A percentile compares a stretch with the other conserved stretches of the same genome.
These are phyloP conservation scores for Barbarea vulgaris DNA, from an alignment of 345 rosid species.

Conservation along the genomic window DNA sequence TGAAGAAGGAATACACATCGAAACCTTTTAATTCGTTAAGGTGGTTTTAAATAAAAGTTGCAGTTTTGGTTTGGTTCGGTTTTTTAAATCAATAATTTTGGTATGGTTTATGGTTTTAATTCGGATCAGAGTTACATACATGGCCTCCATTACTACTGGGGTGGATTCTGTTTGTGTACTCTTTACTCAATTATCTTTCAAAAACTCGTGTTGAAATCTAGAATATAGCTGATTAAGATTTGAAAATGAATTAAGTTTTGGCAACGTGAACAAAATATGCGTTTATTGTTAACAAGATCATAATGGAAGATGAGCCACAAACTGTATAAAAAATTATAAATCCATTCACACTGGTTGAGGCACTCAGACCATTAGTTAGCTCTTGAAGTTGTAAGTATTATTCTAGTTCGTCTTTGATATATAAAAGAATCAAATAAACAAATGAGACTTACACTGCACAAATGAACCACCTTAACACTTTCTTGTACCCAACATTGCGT, in stretches of 20 bases:
- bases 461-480: constrained; percentile 21
- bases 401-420: background rate
- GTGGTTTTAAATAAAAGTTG: background rate
- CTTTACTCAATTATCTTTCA: background rate
- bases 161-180: background rate
- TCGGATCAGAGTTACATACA: background rate
- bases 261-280: background rate
- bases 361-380: background rate
- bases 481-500: too few relatives aligned
- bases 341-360: background rate
- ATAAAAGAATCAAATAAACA: background rate
- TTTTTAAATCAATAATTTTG: background rate
- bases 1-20: too few relatives aligned
- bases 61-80: background rate
- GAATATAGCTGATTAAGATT: background rate
- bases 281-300: background rate
- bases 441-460: constrained; percentile 27
- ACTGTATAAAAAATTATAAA: background rate
- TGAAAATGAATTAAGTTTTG: background rate
- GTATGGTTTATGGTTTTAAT: background rate
- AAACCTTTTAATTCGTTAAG: background rate
- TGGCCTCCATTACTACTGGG: background rate
- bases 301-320: background rate
- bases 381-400: background rate
- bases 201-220: background rate